phyloP scores from a whole-genome alignment of 2,329 filamentous ascomycete species.

The Penicillium psychrosexuale region DNA sequence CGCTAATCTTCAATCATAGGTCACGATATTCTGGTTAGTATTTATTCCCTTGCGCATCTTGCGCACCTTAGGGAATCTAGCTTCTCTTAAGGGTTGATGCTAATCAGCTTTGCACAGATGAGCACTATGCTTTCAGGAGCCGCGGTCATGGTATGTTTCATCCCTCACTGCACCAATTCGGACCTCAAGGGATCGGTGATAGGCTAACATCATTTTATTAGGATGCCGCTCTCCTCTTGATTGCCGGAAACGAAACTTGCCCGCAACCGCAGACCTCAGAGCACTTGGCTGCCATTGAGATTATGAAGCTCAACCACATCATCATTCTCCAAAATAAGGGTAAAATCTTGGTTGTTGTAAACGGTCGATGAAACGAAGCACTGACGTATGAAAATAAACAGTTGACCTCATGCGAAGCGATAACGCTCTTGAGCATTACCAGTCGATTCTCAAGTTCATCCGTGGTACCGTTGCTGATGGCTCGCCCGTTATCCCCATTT shows the following conservation, averaged over 20 bases:
- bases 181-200: neutral
- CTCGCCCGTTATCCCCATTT: conserved; percentile 92
- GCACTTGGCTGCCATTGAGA: conserved; percentile 97
- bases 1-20: conserved; percentile 35
- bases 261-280: conserved; percentile 98
- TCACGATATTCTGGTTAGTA: conserved; percentile 84
- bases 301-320: conserved; percentile 99
- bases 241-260: conserved; percentile 97
- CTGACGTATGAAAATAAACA: neutral
- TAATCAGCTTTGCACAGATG: conserved; percentile 54
- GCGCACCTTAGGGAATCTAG: neutral
- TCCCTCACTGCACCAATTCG: neutral
- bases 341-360: neutral
- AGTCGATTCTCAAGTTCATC: conserved; percentile 98
- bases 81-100: neutral
- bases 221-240: conserved; percentile 90
- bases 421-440: conserved; percentile 86
- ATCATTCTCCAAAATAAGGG: conserved; percentile 98
- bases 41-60: neutral
- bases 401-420: conserved; percentile 98
- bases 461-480: conserved; percentile 94
- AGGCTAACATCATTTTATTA: neutral
- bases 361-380: neutral
- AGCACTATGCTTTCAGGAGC: conserved; percentile 99
- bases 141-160: conserved; percentile 71